Evolutionary conservation across 495 filamentous ascomycete genomes (phyloP).

Genomic region (Recurvomyces mirabilis): DNA sequence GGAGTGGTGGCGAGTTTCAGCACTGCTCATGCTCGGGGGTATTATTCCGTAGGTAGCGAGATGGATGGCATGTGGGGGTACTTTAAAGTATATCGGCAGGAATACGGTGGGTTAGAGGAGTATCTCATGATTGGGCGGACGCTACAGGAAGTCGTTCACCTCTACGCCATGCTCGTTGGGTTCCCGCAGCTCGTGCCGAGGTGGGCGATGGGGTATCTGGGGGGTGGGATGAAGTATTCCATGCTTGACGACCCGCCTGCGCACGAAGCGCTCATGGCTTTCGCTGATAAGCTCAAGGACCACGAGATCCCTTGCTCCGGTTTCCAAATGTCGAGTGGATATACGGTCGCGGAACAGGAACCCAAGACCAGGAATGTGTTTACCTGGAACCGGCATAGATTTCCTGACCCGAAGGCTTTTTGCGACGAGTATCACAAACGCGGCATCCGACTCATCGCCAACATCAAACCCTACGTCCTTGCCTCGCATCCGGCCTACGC

Average conservation of each 20-base stretch:
- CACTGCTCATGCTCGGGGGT: conserved; percentile 48
- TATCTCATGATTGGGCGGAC: conserved; percentile 57
- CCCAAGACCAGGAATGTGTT: conserved; percentile 62
- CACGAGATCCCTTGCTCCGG: conserved; percentile 60
- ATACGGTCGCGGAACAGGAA: conserved; percentile 52
- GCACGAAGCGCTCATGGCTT: conserved; percentile 44
- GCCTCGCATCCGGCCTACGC: conserved; percentile 52
- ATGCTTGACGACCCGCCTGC: conserved; percentile 53
- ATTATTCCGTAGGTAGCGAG: conserved; percentile 57
- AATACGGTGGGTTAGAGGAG: conserved; percentile 57
- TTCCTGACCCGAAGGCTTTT: conserved; percentile 53
- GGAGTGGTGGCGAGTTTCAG: conserved; percentile 57
- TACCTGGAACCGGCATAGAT: conserved; percentile 56
- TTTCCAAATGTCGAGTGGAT: conserved; percentile 61
- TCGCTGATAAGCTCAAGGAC: conserved; percentile 46
- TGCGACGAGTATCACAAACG: conserved; percentile 47
- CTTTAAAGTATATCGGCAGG: conserved; percentile 61
- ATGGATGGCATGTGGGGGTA: conserved; percentile 60
- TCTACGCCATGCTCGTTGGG: conserved; percentile 54
- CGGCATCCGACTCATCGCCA: conserved; percentile 54
- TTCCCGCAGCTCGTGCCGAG: conserved; percentile 53
- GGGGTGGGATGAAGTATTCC: conserved; percentile 58
- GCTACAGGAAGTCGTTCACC: conserved; percentile 49
- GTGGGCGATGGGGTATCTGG: conserved; percentile 59
- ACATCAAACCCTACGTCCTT: conserved; percentile 61